Base-by-base conservation (phyloP, 805 yeast genomes). In the Schizosaccharomyces osmophilus region DNA sequence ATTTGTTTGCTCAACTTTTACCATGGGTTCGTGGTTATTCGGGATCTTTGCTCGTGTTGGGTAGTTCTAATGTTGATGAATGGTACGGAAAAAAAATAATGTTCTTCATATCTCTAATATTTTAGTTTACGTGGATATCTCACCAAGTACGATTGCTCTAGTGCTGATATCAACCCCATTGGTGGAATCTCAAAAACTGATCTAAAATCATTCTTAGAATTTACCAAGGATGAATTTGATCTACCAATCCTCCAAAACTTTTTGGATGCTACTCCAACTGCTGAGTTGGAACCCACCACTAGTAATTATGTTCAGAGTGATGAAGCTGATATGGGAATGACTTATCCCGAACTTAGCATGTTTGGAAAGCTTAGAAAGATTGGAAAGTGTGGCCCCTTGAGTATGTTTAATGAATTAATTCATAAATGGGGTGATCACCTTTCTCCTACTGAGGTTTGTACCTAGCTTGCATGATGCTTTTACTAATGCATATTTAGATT, bases 121-220 rank as follows among this genome's bases (percentile, higher is more conserved):
- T 17, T 1, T 41, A 88, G 95, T 67, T 74, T 93, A 63, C 77
- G 99, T 63, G 99, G 99, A 0, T 93, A 93, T 68, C 75, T 93
- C 68, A 93, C 99, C 9, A 93, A 93, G 70, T 93, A 93, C 72
- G 99, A 93, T 71, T 88, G 97, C 71, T 89, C 97, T 3, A 83
- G 95, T 19, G 98, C 98, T 1, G 99, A 93, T 73, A 80, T 93
- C 63, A 93, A 93, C 69, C 99, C 99, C 32, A 94, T 93, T 66
- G 99, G 99, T n/a, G 95, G 97, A 43, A 87, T 93, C 55, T 90
- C 98, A 17, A 93, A 93, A 70, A 87, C 88, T 0, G 99, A 94
- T 69, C 75, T 93, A 69, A 88, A 87, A 69, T 76, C 79, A 61
- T 93, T 94, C 68, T 93, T 93, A 61, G 80, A 76, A 1, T 93